These are phyloP conservation scores for Penstemon barbatus DNA, from an alignment of 257 asterid species.

Conservation along the genomic window DNA sequence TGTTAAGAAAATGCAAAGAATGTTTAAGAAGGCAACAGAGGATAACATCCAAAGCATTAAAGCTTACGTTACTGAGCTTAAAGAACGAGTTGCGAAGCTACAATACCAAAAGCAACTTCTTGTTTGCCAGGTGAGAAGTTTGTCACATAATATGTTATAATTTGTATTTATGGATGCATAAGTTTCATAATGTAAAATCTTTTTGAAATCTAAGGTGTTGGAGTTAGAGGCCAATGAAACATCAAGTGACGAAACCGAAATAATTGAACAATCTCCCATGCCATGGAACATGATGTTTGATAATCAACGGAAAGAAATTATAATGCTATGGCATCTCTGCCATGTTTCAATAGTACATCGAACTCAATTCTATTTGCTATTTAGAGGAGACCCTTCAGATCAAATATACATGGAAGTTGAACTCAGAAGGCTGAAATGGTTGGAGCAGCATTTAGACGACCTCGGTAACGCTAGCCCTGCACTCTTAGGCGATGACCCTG, in stretches of 20 bases:
- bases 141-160: neutral
- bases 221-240: conserved; percentile 78
- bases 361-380: conserved; percentile 78
- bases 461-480: conserved; percentile 99
- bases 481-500: conserved; percentile 88
- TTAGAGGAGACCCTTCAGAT: conserved; percentile 80
- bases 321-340: conserved; percentile 96
- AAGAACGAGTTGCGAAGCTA: conserved; percentile 93
- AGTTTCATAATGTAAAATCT: neutral
- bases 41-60: conserved; percentile 85
- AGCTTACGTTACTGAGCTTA: conserved; percentile 83
- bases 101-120: conserved; percentile 97
- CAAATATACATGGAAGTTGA: conserved; percentile 96
- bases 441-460: conserved; percentile 87
- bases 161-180: too few relatives aligned
- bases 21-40: conserved; percentile 92
- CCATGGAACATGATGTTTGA: conserved; percentile 71
- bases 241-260: conserved; percentile 58
- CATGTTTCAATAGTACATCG: conserved; percentile 90
- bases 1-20: conserved; percentile 82
- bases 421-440: conserved; percentile 80
- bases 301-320: conserved; percentile 78
- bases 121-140: conserved; percentile 76
- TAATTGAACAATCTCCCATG: conserved; percentile 47
- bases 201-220: conserved; percentile 55